Evolutionary conservation across 2,329 filamentous ascomycete genomes (phyloP).

Genomic region (Eutypa lata): DNA sequence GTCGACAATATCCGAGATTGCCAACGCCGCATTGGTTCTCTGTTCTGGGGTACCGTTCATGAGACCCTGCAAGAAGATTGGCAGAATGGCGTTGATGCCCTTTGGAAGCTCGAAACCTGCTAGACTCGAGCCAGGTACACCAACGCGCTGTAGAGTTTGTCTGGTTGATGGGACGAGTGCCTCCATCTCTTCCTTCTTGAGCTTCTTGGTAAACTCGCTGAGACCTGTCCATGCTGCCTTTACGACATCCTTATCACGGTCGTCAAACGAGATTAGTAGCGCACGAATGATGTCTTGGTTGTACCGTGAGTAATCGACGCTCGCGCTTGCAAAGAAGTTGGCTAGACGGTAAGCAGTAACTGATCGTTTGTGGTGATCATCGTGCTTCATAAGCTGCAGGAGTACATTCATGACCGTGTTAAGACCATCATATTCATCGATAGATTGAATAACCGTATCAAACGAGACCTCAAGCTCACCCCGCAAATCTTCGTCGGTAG

Average conservation of each 20-base stretch:
- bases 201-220: constrained; percentile 79
- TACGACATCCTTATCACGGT: constrained; percentile 77
- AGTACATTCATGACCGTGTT: constrained; percentile 96
- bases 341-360: constrained; percentile 76
- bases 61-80: constrained; percentile 94
- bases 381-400: constrained; percentile 82
- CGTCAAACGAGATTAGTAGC: constrained; percentile 88
- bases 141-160: constrained; percentile 82
- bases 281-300: constrained; percentile 92
- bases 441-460: constrained; percentile 84
- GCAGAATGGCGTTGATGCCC: constrained; percentile 92
- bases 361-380: constrained; percentile 82
- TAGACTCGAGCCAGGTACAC: constrained; percentile 79
- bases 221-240: constrained; percentile 88
- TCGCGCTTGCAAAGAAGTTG: constrained; percentile 77
- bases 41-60: constrained; percentile 96
- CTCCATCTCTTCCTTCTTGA: constrained; percentile 98
- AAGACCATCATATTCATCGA: constrained; percentile 93
- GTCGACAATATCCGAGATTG: constrained; percentile 94
- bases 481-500: constrained; percentile 69
- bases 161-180: constrained; percentile 81
- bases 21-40: constrained; percentile 84
- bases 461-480: constrained; percentile 76
- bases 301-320: constrained; percentile 91
- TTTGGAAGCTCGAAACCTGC: constrained; percentile 90